Base-by-base conservation (phyloP, 495 filamentous ascomycete species). In the Durotheca rogersii region DNA sequence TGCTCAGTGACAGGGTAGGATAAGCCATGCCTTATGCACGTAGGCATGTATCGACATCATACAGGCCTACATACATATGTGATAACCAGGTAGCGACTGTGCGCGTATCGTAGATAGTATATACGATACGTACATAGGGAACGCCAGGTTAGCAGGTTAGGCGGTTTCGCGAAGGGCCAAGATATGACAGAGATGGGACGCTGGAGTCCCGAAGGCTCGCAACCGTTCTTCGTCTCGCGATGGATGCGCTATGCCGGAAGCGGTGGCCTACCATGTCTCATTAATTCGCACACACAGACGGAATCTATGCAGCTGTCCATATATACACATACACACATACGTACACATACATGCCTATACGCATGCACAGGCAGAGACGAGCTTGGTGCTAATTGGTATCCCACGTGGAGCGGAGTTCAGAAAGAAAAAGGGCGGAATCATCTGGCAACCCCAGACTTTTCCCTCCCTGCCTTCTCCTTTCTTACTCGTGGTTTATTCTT, bases 401-500 rank as follows among this genome's bases (percentile, higher is more conserved):
- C 18, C 6, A 27, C 19, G 27, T 18, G 33, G 16, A 44, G 12
- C 15, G 17, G 37, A 25, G 18, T 9, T 10, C 19, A 9, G 9
- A 41, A 35, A 17, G 18, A 32, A 29, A 49, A 31, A 42, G 40
- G 43, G 48, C 54, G 54, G 48, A 45, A 58, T n/a, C n/a, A 45
- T 46, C 35, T 2, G 19, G 7, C 19, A 46, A 58, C 50, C 55
- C 55, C 55, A 50, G 55, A 58, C 45, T 46, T 37, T 48, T 48
- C 20, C n/a, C 37, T 39, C 10, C 37, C 25, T 23, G 11, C 33
- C 45, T 58, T 27, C 43, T 44, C 55, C 55, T 58, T 58, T 58
- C 55, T 48, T 48, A 58, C 30, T 27, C 4, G 23, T 9, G 4
- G 4, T 27, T 27, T 27, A 4, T 27, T 33, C 23, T 30, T 25